phyloP scores from a whole-genome alignment of 1,284 basidiomycete genomes.

The Ceratobasidium sp. region DNA sequence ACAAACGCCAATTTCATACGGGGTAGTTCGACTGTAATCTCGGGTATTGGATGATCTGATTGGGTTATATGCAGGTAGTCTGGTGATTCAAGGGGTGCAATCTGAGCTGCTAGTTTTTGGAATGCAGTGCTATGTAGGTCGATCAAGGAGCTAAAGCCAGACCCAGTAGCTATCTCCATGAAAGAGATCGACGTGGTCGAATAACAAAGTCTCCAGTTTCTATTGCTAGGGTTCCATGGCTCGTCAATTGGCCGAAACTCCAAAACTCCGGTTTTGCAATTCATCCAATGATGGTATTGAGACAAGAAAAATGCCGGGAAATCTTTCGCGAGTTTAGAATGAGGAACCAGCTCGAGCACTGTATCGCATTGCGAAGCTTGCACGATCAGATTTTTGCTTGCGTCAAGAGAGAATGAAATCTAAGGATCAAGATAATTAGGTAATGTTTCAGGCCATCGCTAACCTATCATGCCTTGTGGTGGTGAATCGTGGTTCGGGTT shows the following conservation, averaged over 20 bases:
- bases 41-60: not conserved
- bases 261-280: not conserved
- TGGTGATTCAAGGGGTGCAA: slow-evolving; percentile 20
- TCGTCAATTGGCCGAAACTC: slow-evolving; percentile 19
- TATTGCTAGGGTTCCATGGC: slow-evolving; percentile 9
- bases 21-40: slow-evolving; percentile 39
- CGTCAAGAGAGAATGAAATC: not conserved
- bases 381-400: not conserved
- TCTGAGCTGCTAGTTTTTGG: not conserved
- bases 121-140: not conserved
- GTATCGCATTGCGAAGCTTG: not conserved
- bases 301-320: slow-evolving; percentile 18
- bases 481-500: not conserved
- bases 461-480: not conserved
- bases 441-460: not conserved
- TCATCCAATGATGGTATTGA: slow-evolving; percentile 37
- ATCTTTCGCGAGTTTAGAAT: not conserved
- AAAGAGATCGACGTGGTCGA: not conserved
- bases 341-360: slow-evolving; percentile 25
- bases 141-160: not conserved
- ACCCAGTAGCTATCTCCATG: not conserved
- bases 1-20: slow-evolving; percentile 43
- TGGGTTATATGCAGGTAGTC: slow-evolving; percentile 12
- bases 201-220: slow-evolving; percentile 4
- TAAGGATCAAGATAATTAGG: not conserved